Evolutionary conservation across 2,329 filamentous ascomycete species (phyloP), one percentile per base, ranked within the genome.

Genomic region (Alternaria dauci): DNA sequence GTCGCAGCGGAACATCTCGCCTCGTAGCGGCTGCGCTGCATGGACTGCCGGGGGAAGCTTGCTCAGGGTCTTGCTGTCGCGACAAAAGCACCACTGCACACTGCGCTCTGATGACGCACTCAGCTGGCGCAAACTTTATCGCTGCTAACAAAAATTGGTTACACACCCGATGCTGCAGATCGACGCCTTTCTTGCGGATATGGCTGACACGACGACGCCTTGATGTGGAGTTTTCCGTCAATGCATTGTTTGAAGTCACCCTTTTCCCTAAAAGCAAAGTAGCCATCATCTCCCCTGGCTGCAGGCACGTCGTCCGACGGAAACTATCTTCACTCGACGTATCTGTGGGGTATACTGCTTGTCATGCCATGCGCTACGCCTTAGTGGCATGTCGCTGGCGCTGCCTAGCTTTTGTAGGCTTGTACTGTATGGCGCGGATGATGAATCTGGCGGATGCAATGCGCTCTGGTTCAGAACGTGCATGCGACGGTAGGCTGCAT

Each of bases 151-250:
- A 52, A 50, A 43, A 46, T 41, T 60, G 51, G 46, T 52, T 58
- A 58, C 55, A 60, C 63, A 66, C 65, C 64, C 67, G 66, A 67
- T 56, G 62, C 62, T 66, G 54, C 63, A 42, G 75, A 78, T 78
- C 74, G 32, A 69, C 72, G 71, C 58, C 66, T 58, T 61, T 61
- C 64, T 66, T 59, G 66, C 73, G 72, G 73, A 67, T 73, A 73
- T 66, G 73, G 74, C 75, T 76, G 73, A 63, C 56, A 63, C 50
- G 58, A 61, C 63, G 48, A 64, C 61, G 62, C 58, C 61, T 60
- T 61, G 30, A 38, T 51, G 32, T 58, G 53, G 59, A 65, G 60
- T 67, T 66, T 58, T 51, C 55, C 65, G 38, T 57, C 52, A 32
- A 55, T 48, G 46, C 55, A 55, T 59, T 43, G 46, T 50, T 42